Evolutionary conservation across 345 rosid species (phyloP), one percentile per base, ranked within the genome.

Genomic region (Citrus inodora): DNA sequence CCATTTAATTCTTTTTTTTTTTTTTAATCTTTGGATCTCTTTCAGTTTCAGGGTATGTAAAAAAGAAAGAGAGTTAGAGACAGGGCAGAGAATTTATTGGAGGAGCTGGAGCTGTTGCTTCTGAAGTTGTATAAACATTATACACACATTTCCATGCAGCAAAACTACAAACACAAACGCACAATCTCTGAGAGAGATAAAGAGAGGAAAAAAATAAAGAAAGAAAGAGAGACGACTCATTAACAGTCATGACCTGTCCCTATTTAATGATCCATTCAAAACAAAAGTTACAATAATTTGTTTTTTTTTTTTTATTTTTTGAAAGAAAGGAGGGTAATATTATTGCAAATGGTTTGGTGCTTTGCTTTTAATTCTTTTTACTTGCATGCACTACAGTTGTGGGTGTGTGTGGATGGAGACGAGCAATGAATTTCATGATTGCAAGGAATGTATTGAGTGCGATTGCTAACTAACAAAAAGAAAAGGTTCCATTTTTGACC

Each of bases 61-160:
- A 14, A 22, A 33, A 4, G 65, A 22, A 25, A 5, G 46, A 40
- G 40, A 30, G 1, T 0, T 3, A 11, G 51, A 46, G 59, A 13
- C 24, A 25, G 48, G 35, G 53, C 24, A 69, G 62, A 58, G 27
- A 40, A 53, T 28, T 32, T 59, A 70, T n/a, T 16, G 79, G 64
- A 24, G 63, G 22, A 64, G 53, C 58, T 53, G 60, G 27, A 21
- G 30, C 33, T 16, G 51, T 9, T 75, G 82, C 56, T 14, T 51
- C n/a, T 72, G 40, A 24, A 25, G 40, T 67, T n/a, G 58, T 67
- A 67, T 25, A n/a, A 60, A 10, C 21, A 25, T 33, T 38, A 46
- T 11, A 67, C 79, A 64, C 83, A 35, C 69, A 80, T 83, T 63
- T 73, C 74, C 83, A 74, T 80, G 78, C 83, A 79, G 27, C 25